Base-by-base conservation (phyloP, 208 protist species). In the Trypanosoma lewisi region DNA sequence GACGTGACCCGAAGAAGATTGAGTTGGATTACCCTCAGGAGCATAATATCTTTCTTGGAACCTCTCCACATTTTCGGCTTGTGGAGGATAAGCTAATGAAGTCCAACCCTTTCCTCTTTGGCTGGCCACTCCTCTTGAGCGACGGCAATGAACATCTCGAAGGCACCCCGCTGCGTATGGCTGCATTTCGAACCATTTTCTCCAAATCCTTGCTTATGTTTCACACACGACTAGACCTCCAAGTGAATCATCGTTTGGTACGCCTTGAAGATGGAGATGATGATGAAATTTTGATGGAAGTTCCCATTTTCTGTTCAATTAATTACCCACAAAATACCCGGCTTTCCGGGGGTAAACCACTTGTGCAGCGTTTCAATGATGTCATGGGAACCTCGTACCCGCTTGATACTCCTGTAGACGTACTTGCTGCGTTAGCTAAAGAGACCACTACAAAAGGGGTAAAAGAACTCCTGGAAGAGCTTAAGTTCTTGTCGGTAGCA, bases 61-160 rank as follows among this genome's bases (percentile, higher is more conserved):
- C 87, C 17, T 55, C 75, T 14, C 68, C 88, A 12, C 85, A 94
- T 68, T 94, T 94, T 70, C 80, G 85, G 5, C 55, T 91, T 11
- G 59, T 89, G 14, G 89, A 97, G 67, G 83, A 94, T 57, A 63
- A 65, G 5, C 67, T 94, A 55, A 91, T 96, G 83, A 95, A 95
- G 69, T 80, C 68, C 19, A 97, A 97, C 62, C 77, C 94, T 0
- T 97, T 96, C 72, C 75, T 97, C 17, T 97, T 97, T 78, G 89
- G 87, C 9, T 96, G 90, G 87, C 94, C 94, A 9, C 57, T 97
- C 23, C 54, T 97, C 42, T 69, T 96, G 53, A 93, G 89, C 53
- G 86, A 94, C 50, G 87, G 87, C 16, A 97, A 97, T 68, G 70
- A 86, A 49, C 68, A 89, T 60, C 69, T 94, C 41, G 77, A 95